These are phyloP conservation scores for Coemansia sp. DNA, from an alignment of 192 early-diverging fungal genomes.

Conservation along the genomic window DNA sequence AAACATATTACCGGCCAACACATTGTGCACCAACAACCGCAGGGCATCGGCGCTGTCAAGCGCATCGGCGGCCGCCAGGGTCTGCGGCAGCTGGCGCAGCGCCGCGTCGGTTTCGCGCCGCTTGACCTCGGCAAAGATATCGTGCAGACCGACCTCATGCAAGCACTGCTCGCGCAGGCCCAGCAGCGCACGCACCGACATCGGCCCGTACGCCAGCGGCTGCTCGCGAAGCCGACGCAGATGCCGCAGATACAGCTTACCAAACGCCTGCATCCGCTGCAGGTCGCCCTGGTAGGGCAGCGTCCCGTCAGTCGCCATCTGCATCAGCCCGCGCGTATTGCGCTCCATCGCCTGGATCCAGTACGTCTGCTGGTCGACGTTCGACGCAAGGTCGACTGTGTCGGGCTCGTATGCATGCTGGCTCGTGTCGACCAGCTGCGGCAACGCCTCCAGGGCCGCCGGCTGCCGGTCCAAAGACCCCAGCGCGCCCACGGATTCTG, in stretches of 20 bases:
- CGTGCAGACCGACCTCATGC: conserved; percentile 75
- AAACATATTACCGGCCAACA: conserved; percentile 82
- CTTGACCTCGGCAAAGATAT: conserved; percentile 74
- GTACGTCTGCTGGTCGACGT: conserved; percentile 59
- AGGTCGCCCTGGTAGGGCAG: conserved; percentile 10
- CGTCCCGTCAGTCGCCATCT: conserved; percentile 55
- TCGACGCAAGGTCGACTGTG: conserved; percentile 60
- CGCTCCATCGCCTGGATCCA: conserved; percentile 74
- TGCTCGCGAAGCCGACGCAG: conserved; percentile 60
- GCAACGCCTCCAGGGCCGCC: conserved; percentile 55
- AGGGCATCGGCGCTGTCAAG: conserved; percentile 36
- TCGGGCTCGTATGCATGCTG: conserved; percentile 61
- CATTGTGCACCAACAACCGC: conserved; percentile 59
- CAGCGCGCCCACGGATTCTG: conserved; percentile 54
- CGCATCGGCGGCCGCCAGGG: conserved; percentile 55
- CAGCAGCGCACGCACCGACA: conserved; percentile 69
- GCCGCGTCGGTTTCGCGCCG: conserved; percentile 63
- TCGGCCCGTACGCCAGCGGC: conserved; percentile 69
- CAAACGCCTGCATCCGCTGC: conserved; percentile 52
- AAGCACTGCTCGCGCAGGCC: conserved; percentile 78
- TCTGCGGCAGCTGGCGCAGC: conserved; percentile 48
- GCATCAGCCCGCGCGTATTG: conserved; percentile 61
- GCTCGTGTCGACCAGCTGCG: conserved; percentile 55
- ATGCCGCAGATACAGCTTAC: conserved; percentile 66
- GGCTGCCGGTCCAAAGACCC: conserved; percentile 66